These are phyloP conservation scores for Serpula lacrymans DNA, from an alignment of 768 basidiomycete species.

Conservation along the genomic window DNA sequence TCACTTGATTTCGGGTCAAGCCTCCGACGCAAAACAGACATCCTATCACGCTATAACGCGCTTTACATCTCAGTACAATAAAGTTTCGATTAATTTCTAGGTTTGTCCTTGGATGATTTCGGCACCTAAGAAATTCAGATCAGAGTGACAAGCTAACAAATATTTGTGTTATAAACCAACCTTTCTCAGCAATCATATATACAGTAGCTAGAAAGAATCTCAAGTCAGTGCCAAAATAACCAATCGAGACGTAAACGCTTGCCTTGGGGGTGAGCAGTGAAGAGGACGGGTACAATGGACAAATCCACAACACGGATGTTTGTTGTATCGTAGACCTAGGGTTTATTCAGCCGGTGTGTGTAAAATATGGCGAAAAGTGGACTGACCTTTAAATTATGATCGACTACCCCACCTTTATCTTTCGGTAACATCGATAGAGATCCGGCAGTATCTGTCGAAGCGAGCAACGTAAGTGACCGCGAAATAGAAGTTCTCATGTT, in stretches of 20 bases:
- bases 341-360: not conserved
- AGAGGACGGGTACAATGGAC: constrained; percentile 51
- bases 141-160: too few species aligned
- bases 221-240: not conserved
- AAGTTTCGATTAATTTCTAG: too few species aligned
- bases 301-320: constrained; percentile 56
- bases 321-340: constrained; percentile 51
- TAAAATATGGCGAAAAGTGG: too few species aligned
- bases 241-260: constrained; percentile 1
- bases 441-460: constrained; percentile 49
- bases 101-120: too few species aligned
- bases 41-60: too few species aligned
- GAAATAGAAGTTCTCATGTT: not conserved
- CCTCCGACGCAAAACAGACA: too few species aligned
- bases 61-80: too few species aligned
- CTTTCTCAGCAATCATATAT: constrained; percentile 48
- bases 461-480: too few species aligned
- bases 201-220: constrained; percentile 29
- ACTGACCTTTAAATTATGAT: constrained; percentile 40
- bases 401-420: constrained; percentile 50
- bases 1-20: too few species aligned
- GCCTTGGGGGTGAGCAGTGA: constrained; percentile 47
- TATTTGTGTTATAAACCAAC: too few species aligned
- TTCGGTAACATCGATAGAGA: constrained; percentile 53
- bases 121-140: too few species aligned